Evolutionary conservation across 768 basidiomycete species (phyloP).

Genomic region (Boletus subparvulus): DNA sequence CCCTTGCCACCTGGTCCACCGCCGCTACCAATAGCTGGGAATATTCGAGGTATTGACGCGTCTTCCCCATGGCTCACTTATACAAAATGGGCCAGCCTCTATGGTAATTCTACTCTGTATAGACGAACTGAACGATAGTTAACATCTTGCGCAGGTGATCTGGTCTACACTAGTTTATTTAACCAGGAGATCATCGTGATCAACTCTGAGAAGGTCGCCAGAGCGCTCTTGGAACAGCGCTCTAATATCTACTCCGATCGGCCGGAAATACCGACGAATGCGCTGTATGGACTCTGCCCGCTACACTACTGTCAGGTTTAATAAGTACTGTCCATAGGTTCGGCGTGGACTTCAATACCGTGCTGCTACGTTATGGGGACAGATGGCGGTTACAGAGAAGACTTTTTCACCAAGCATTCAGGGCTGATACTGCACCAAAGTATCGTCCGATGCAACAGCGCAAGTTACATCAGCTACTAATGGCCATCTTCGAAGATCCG

Average conservation of each 20-base stretch:
- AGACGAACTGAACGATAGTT: not conserved
- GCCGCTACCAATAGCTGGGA: slow-evolving; percentile 19
- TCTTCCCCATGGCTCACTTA: slow-evolving; percentile 22
- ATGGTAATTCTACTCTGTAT: slow-evolving; percentile 8
- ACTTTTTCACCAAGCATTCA: slow-evolving; percentile 38
- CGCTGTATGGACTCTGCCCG: slow-evolving; percentile 9
- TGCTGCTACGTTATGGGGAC: slow-evolving; percentile 36
- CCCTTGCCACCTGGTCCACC: slow-evolving; percentile 23
- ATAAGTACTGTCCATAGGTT: slow-evolving; percentile 10
- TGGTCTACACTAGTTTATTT: slow-evolving; percentile 27
- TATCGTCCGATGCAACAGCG: slow-evolving; percentile 35
- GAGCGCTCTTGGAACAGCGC: slow-evolving; percentile 27
- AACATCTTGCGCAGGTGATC: slow-evolving; percentile 19
- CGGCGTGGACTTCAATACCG: slow-evolving; percentile 36
- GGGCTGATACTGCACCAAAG: slow-evolving; percentile 18
- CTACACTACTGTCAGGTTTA: not conserved
- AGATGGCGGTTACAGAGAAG: slow-evolving; percentile 38
- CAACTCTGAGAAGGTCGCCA: slow-evolving; percentile 25
- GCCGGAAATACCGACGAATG: slow-evolving; percentile 24
- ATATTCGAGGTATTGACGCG: slow-evolving; percentile 15
- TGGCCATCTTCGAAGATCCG: slow-evolving; percentile 27
- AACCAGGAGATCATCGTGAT: slow-evolving; percentile 27
- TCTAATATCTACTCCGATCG: slow-evolving; percentile 34
- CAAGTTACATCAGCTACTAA: slow-evolving; percentile 31
- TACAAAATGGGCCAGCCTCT: slow-evolving; percentile 15